Evolutionary conservation across 306 rosid species (phyloP).

Genomic region (Urtica urens): DNA sequence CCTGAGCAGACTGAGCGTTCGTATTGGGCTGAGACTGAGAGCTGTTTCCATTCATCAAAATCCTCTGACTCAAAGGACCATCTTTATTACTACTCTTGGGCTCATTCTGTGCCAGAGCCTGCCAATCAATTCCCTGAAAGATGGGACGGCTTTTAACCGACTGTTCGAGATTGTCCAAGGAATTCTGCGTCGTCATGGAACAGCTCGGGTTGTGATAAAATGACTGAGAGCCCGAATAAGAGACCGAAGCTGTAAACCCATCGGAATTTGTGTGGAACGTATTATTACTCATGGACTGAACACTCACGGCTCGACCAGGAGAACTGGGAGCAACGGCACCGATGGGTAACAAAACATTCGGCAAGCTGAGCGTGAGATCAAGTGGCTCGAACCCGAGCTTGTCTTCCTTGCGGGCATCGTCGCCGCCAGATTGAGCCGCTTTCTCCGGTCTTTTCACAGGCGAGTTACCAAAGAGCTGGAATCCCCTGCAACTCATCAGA

Average conservation of each 20-base stretch:
- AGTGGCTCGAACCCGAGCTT: conserved; percentile 51
- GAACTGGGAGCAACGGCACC: conserved; percentile 86
- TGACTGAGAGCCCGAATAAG: conserved; percentile 92
- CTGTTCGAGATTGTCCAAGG: conserved; percentile 72
- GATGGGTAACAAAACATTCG: conserved; percentile 82
- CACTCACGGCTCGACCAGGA: conserved; percentile 73
- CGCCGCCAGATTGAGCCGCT: conserved; percentile 33
- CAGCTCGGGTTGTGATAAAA: conserved; percentile 93
- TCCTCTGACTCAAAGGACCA: conserved; percentile 47
- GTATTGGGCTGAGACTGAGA: conserved; percentile 43
- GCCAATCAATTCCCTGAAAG: conserved; percentile 91
- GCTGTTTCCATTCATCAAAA: conserved; percentile 46
- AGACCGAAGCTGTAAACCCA: conserved; percentile 87
- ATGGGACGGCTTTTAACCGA: conserved; percentile 92
- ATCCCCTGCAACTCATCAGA: conserved; percentile 57
- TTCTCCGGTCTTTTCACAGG: conserved; percentile 68
- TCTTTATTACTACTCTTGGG: conserved; percentile 52
- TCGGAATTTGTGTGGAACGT: conserved; percentile 72
- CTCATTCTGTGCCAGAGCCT: conserved; percentile 68
- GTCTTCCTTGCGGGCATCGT: conserved; percentile 37
- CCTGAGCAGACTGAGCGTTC: conserved; percentile 55
- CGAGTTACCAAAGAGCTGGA: conserved; percentile 70
- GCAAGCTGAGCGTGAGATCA: conserved; percentile 92
- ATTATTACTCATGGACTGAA: conserved; percentile 68
- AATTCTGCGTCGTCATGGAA: conserved; percentile 76